phyloP scores from a whole-genome alignment of 352 stramenopile genomes.

The Lagenidium sp. region DNA sequence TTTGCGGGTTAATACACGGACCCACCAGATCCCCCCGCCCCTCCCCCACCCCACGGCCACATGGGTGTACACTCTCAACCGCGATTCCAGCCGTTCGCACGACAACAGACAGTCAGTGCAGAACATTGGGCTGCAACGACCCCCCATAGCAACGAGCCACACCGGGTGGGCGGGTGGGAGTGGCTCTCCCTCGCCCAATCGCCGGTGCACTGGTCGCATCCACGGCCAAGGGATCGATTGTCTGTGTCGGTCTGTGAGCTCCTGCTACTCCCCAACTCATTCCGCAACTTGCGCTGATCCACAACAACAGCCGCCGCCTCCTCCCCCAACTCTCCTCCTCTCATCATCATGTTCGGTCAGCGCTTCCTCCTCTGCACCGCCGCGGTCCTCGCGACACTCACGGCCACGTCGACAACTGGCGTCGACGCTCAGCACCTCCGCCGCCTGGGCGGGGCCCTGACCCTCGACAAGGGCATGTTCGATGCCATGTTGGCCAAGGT shows the following conservation, averaged over 20 bases:
- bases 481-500: constrained; percentile 35
- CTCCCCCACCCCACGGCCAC: no score
- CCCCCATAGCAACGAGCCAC: no score
- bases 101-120: no score
- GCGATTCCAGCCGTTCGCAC: no score
- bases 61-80: no score
- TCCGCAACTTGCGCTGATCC: background rate
- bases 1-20: no score
- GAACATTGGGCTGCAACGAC: no score
- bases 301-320: no score
- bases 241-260: background rate
- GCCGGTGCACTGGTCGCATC: background rate
- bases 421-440: background rate
- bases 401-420: background rate
- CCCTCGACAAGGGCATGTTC: constrained; percentile 8
- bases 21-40: no score
- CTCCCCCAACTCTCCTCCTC: background rate
- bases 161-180: background rate
- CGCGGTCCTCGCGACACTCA: background rate
- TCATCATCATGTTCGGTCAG: background rate
- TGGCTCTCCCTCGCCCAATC: background rate
- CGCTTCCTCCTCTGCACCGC: background rate
- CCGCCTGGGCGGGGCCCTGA: background rate
- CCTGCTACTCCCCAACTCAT: background rate
- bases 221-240: background rate